Percentiles rank a stretch among this genome's conserved stretches.
phyloP scores from a whole-genome alignment of 2,329 filamentous ascomycete genomes.

The Ophiostoma triangulosporum region DNA sequence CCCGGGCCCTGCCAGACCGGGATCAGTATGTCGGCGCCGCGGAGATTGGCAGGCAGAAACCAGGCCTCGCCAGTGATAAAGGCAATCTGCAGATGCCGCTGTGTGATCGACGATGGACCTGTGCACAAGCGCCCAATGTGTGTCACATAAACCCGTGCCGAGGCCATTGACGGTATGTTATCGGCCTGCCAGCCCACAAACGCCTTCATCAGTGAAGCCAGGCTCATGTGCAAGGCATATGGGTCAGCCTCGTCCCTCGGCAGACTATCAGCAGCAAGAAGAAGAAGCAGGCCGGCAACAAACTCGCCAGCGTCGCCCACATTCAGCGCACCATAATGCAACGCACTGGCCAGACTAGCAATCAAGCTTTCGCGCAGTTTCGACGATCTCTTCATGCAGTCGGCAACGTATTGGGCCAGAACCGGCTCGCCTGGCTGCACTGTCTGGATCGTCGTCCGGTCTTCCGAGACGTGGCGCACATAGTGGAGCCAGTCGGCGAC shows the following conservation, averaged over 20 bases:
- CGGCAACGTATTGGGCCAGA: not conserved
- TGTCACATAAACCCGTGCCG: not conserved
- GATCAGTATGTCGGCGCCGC: not conserved
- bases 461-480: not conserved
- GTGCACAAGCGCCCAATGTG: not conserved
- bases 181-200: not conserved
- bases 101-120: not conserved
- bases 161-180: not conserved
- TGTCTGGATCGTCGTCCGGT: constrained; percentile 1
- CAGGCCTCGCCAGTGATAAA: constrained; percentile 1
- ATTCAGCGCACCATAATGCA: not conserved
- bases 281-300: constrained; percentile 1
- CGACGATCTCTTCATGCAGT: not conserved
- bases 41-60: not conserved
- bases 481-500: constrained; percentile 5
- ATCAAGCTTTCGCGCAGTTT: not conserved
- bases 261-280: not conserved
- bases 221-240: not conserved
- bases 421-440: not conserved
- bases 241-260: not conserved
- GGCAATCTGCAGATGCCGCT: not conserved
- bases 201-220: not conserved
- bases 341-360: not conserved
- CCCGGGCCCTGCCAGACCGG: constrained; percentile 3
- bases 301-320: not conserved